These are phyloP conservation scores for Solanum chmielewskii DNA, from an alignment of 257 asterid species.

Conservation along the genomic window DNA sequence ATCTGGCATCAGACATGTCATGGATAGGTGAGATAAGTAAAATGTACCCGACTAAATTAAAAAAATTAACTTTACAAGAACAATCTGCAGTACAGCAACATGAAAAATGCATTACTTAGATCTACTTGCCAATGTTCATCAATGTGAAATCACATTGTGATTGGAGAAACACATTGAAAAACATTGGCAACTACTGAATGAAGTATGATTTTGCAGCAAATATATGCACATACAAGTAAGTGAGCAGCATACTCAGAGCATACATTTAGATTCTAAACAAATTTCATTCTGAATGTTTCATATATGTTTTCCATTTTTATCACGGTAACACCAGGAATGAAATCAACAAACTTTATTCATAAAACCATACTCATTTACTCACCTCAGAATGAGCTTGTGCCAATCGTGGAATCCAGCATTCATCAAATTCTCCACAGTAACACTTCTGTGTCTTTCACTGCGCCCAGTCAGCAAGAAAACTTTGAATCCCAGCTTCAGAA, in stretches of 20 bases:
- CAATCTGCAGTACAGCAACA: background rate
- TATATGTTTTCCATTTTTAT: background rate
- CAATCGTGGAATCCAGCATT: conserved; percentile 58
- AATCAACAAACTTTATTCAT: background rate
- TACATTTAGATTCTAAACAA: background rate
- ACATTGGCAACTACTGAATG: background rate
- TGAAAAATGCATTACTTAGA: background rate
- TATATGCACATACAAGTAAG: background rate
- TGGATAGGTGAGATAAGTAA: no score
- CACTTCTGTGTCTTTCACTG: conserved; percentile 43
- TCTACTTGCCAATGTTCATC: background rate
- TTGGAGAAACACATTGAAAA: background rate
- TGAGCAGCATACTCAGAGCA: background rate
- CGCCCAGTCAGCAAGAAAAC: conserved; percentile 67
- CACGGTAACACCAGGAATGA: background rate
- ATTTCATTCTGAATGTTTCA: background rate
- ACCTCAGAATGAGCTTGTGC: conserved; percentile 78
- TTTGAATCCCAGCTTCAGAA: conserved; percentile 47
- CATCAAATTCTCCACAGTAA: conserved; percentile 53
- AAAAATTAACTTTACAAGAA: no score
- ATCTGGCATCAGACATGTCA: no score
- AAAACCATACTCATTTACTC: background rate
- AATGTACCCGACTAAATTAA: no score
- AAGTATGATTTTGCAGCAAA: background rate
- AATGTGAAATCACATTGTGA: background rate